phyloP scores from a whole-genome alignment of 257 asterid genomes.

The Nicotiana paniculata region DNA sequence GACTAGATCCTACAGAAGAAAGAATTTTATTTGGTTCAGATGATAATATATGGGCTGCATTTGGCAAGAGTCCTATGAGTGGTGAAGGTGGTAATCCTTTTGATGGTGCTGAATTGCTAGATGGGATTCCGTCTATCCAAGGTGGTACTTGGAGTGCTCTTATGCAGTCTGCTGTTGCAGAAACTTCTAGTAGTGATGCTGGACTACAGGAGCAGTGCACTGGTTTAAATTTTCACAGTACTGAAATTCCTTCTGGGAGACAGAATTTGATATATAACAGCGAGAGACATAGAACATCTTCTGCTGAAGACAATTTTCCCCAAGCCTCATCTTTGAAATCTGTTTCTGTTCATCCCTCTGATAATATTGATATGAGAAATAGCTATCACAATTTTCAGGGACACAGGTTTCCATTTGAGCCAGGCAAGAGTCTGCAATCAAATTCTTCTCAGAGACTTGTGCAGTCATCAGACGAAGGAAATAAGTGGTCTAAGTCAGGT shows the following conservation, averaged over 20 bases:
- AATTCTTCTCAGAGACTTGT: slow-evolving; percentile 38
- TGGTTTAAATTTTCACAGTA: slow-evolving; percentile 38
- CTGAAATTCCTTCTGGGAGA: slow-evolving; percentile 30
- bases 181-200: slow-evolving; percentile 57
- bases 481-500: slow-evolving; percentile 30
- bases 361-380: slow-evolving; percentile 23
- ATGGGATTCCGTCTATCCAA: slow-evolving; percentile 50
- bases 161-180: slow-evolving; percentile 97
- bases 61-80: slow-evolving; percentile 37
- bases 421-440: slow-evolving; percentile 25
- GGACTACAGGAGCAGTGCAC: slow-evolving; percentile 56
- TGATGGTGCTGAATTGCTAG: slow-evolving; percentile 31
- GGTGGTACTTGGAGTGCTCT: slow-evolving; percentile 99
- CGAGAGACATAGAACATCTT: slow-evolving; percentile 30
- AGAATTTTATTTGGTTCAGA: slow-evolving; percentile 72
- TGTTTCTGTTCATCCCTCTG: slow-evolving; percentile 25
- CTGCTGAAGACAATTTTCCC: slow-evolving; percentile 19
- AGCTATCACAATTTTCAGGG: slow-evolving; percentile 32
- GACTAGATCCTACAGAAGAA: slow-evolving; percentile 71
- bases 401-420: slow-evolving; percentile 28
- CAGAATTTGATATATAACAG: slow-evolving; percentile 30
- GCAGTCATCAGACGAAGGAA: slow-evolving; percentile 32
- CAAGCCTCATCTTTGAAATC: slow-evolving; percentile 29
- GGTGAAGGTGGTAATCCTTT: slow-evolving; percentile 42
- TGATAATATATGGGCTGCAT: slow-evolving; percentile 66